phyloP scores from a whole-genome alignment of 1,284 basidiomycete genomes.

The Sanguinoderma infundibulare region DNA sequence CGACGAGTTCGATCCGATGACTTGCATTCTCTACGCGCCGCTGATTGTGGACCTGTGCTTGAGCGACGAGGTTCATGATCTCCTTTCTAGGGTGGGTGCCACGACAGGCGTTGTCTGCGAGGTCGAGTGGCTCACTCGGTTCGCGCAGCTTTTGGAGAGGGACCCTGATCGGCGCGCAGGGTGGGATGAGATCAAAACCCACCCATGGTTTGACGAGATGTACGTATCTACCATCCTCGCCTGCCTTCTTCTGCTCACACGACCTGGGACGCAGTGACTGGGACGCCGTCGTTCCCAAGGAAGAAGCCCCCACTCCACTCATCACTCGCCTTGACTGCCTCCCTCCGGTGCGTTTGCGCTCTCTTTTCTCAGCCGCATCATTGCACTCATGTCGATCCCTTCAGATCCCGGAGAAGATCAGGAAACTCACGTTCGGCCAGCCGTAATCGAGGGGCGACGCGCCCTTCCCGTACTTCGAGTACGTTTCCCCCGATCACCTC shows the following conservation, averaged over 20 bases:
- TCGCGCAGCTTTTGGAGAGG: constrained; percentile 27
- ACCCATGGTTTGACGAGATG: constrained; percentile 27
- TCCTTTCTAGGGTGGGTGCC: constrained; percentile 3
- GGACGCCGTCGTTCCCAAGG: background rate
- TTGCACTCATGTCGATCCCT: background rate
- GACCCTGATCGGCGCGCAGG: constrained; percentile 21
- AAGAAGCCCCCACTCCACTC: background rate
- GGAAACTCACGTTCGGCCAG: background rate
- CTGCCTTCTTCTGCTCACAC: background rate
- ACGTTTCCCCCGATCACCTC: constrained; percentile 11
- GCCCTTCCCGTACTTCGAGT: constrained; percentile 3
- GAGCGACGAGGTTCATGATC: background rate
- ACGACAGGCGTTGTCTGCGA: no score
- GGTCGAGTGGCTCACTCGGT: no score
- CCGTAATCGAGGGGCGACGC: background rate
- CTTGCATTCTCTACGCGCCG: background rate
- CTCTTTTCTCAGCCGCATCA: background rate
- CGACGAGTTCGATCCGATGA: constrained; percentile 7
- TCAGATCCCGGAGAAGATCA: background rate
- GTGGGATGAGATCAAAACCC: constrained; percentile 27
- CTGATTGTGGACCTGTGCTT: constrained; percentile 1
- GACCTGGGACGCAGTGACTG: constrained; percentile 6
- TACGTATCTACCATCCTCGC: constrained; percentile 7
- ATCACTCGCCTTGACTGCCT: background rate
- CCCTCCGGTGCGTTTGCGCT: background rate